Percentiles rank a stretch among this genome's conserved stretches.
phyloP scores from a whole-genome alignment of 2,329 filamentous ascomycete genomes.

The Microcyclosporella mali region DNA sequence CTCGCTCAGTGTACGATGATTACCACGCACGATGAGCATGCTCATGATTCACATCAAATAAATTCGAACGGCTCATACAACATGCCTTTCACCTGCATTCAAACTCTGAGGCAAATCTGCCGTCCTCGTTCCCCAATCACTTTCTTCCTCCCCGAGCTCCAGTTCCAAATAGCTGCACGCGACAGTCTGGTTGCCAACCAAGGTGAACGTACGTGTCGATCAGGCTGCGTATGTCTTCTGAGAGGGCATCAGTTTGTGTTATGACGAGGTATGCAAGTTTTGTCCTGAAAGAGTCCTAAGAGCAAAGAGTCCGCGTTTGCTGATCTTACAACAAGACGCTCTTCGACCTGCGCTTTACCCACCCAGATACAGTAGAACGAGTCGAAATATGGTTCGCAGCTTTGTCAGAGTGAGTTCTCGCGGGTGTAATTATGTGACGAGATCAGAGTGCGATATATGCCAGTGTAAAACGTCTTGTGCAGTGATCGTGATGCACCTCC shows the following conservation, averaged over 20 bases:
- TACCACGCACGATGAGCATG: neutral
- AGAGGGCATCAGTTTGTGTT: conserved; percentile 55
- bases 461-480: conserved; percentile 52
- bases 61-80: neutral
- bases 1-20: neutral
- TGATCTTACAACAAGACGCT: too few species aligned
- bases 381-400: conserved; percentile 61
- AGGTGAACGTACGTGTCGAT: conserved; percentile 62
- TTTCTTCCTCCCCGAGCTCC: conserved; percentile 15
- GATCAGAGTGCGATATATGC: conserved; percentile 63
- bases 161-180: conserved; percentile 56
- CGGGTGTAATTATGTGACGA: conserved; percentile 64
- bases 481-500: conserved; percentile 46
- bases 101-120: conserved; percentile 28
- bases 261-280: conserved; percentile 59
- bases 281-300: conserved; percentile 60
- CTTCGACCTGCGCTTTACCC: too few species aligned
- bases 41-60: neutral
- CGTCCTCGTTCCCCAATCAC: conserved; percentile 17
- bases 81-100: neutral
- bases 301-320: too few species aligned
- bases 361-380: conserved; percentile 67
- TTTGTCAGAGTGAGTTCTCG: conserved; percentile 61
- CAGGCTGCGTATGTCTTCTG: conserved; percentile 59
- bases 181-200: conserved; percentile 64